Evolutionary conservation across 164 flowering plant species (phyloP).

Genomic region (Umbilicus rupestris): DNA sequence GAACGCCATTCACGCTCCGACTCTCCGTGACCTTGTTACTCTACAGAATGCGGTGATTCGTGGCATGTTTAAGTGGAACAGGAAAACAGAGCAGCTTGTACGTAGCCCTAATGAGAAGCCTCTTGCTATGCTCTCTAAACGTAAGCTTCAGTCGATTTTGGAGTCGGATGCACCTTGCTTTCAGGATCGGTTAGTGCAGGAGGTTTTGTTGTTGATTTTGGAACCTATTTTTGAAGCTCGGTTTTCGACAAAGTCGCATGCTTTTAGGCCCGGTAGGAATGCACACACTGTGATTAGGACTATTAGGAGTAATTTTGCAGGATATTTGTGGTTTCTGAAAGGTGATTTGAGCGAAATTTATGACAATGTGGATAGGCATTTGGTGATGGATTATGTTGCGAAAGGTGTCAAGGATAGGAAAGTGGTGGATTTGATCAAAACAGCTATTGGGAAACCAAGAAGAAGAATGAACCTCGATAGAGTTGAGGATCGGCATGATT

Average conservation of each 20-base stretch:
- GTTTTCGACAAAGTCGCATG: conserved; percentile 70
- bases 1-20: conserved; percentile 44
- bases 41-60: conserved; percentile 55
- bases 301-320: conserved; percentile 80
- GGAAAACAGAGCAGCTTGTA: conserved; percentile 31
- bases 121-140: conserved; percentile 29
- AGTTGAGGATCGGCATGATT: conserved; percentile 14
- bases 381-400: conserved; percentile 51
- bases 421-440: conserved; percentile 54
- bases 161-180: conserved; percentile 41
- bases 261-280: conserved; percentile 75
- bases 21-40: conserved; percentile 49
- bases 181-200: conserved; percentile 86
- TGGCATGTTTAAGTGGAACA: conserved; percentile 49
- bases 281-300: conserved; percentile 84
- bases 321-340: conserved; percentile 82
- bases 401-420: conserved; percentile 68
- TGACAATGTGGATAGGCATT: conserved; percentile 28
- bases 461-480: background rate
- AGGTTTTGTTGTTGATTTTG: conserved; percentile 63
- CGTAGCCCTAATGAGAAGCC: conserved; percentile 59
- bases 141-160: conserved; percentile 37
- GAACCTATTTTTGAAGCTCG: conserved; percentile 81
- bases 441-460: conserved; percentile 27
- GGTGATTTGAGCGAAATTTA: conserved; percentile 64